Conservation (phyloP, 768 basidiomycete species). For the Pleurotus eryngii region DNA sequence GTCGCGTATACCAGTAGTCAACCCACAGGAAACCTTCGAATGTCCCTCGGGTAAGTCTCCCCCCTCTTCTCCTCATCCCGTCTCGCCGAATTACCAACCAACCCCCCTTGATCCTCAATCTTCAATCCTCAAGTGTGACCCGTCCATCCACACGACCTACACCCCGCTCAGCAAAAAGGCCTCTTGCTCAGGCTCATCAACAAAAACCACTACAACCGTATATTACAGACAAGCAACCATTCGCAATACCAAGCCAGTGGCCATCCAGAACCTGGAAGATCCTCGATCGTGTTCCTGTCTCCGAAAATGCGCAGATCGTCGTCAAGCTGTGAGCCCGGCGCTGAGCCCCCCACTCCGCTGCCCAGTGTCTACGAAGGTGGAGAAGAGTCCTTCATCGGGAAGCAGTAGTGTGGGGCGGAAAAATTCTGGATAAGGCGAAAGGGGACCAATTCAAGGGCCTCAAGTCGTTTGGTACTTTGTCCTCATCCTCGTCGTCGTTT, state of each 20-base stretch:
- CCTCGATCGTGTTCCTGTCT: conserved; percentile 3
- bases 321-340: conserved; percentile 31
- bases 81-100: background rate
- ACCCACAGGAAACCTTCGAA: conserved; percentile 34
- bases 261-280: conserved; percentile 1
- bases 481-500: background rate
- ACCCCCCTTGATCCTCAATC: background rate
- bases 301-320: background rate
- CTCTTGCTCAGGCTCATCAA: conserved; percentile 29
- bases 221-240: background rate
- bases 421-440: too few relatives aligned
- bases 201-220: conserved; percentile 22
- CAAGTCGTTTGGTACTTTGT: background rate
- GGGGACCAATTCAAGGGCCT: background rate
- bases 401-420: too few relatives aligned
- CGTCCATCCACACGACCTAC: conserved; percentile 2
- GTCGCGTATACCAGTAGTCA: conserved; percentile 20
- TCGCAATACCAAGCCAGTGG: background rate
- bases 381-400: too few relatives aligned
- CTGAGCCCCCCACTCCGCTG: conserved; percentile 26
- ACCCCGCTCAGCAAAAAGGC: conserved; percentile 17
- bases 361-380: background rate
- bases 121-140: background rate
- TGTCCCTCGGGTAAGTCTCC: conserved; percentile 17
- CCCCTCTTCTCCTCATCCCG: too few relatives aligned